Evolutionary conservation across 352 stramenopile species (phyloP).

Genomic region (Peronospora destructor): DNA sequence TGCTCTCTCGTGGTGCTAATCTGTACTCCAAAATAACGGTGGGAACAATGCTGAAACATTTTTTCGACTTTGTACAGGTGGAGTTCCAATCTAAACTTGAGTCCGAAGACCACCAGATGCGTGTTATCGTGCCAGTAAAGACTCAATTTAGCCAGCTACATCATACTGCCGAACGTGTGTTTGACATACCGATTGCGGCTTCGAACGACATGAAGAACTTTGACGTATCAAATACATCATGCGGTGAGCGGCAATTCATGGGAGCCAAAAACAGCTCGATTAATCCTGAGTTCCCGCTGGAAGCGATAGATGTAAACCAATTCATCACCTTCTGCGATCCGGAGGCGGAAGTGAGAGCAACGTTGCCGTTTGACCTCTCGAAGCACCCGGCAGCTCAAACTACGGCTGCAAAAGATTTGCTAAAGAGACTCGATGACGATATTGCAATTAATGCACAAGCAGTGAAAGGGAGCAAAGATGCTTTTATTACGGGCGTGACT

Average conservation of each 20-base stretch:
- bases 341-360: conserved; percentile 34
- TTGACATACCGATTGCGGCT: conserved; percentile 18
- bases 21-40: conserved; percentile 79
- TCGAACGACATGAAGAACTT: conserved; percentile 25
- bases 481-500: conserved; percentile 60
- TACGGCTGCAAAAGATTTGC: conserved; percentile 90
- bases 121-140: conserved; percentile 54
- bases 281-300: conserved; percentile 68
- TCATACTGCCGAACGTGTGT: conserved; percentile 28
- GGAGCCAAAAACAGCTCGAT: conserved; percentile 24
- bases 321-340: conserved; percentile 76
- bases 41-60: conserved; percentile 70
- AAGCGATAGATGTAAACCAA: conserved; percentile 54
- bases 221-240: conserved; percentile 79
- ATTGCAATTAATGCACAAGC: conserved; percentile 78
- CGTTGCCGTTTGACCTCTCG: conserved; percentile 91
- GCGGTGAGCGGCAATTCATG: conserved; percentile 40
- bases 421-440: conserved; percentile 89
- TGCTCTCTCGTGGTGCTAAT: conserved; percentile 72
- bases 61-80: conserved; percentile 72
- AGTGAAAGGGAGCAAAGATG: conserved; percentile 71
- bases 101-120: conserved; percentile 42
- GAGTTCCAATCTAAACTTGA: conserved; percentile 59
- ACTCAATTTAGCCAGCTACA: conserved; percentile 59
- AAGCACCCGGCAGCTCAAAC: conserved; percentile 86